Percentiles rank a stretch among this genome's conserved stretches.
phyloP scores from a whole-genome alignment of 495 filamentous ascomycete genomes.

The Extremus antarcticus region DNA sequence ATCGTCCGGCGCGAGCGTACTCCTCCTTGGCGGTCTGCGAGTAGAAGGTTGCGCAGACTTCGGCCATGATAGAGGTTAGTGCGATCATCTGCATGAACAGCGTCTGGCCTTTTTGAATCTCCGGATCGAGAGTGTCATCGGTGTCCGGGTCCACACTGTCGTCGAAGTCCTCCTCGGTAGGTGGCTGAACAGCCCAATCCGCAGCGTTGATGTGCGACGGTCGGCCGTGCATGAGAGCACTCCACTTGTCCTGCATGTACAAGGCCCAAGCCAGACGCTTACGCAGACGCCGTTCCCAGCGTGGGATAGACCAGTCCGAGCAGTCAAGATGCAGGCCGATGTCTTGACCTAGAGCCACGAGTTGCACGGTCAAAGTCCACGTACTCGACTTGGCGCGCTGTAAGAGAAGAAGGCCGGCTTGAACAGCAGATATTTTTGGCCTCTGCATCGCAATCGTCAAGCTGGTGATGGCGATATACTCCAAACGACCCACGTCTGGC shows the following conservation, averaged over 20 bases:
- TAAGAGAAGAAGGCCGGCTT: slow-evolving; percentile 79
- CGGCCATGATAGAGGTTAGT: slow-evolving; percentile 63
- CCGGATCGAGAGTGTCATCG: slow-evolving; percentile 26
- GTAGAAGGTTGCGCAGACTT: slow-evolving; percentile 73
- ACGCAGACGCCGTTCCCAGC: slow-evolving; percentile 73
- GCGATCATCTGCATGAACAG: slow-evolving; percentile 65
- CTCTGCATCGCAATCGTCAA: slow-evolving; percentile 67
- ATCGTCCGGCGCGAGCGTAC: slow-evolving; percentile 33
- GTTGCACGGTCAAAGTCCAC: slow-evolving; percentile 75
- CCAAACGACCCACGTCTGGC: slow-evolving; percentile 65
- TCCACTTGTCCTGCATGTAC: slow-evolving; percentile 93
- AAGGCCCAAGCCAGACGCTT: slow-evolving; percentile 83
- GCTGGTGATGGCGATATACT: slow-evolving; percentile 62
- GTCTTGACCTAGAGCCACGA: slow-evolving; percentile 69
- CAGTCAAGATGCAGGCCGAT: slow-evolving; percentile 82
- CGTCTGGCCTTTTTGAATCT: slow-evolving; percentile 56
- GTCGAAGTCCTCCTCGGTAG: slow-evolving; percentile 58
- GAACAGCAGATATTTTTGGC: slow-evolving; percentile 86
- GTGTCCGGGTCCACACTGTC: slow-evolving; percentile 37
- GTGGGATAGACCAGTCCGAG: slow-evolving; percentile 75
- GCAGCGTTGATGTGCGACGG: slow-evolving; percentile 71
- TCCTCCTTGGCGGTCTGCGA: slow-evolving; percentile 50
- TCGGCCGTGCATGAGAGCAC: slow-evolving; percentile 70
- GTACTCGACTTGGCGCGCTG: slow-evolving; percentile 81
- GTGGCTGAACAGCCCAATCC: slow-evolving; percentile 70